Percentiles rank a stretch among this genome's conserved stretches.
phyloP scores from a whole-genome alignment of 139 green algal genomes.

The Chlamydomonas eustigma region DNA sequence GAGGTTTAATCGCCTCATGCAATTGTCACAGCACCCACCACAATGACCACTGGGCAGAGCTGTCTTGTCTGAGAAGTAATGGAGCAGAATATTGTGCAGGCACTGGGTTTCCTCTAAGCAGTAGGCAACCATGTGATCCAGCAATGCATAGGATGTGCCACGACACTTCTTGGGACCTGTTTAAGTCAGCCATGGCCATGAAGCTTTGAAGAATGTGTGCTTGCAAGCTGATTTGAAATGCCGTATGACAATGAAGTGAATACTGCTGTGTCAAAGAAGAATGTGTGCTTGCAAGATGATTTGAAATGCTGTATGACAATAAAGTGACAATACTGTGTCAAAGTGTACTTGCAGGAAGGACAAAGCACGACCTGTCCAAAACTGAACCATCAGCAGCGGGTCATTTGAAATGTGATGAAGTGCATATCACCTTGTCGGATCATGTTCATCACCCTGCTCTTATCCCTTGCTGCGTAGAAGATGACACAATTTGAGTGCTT shows the following conservation, averaged over 20 bases:
- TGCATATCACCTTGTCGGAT: background rate
- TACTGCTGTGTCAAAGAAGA: too few relatives aligned
- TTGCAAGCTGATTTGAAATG: too few relatives aligned
- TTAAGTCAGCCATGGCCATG: too few relatives aligned
- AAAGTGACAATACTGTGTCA: too few relatives aligned
- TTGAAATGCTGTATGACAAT: too few relatives aligned
- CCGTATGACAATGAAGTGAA: too few relatives aligned
- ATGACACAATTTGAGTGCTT: constrained; percentile 65
- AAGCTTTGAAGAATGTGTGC: too few relatives aligned
- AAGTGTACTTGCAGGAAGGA: too few relatives aligned
- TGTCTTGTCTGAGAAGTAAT: constrained; percentile 19
- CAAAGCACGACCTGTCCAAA: too few relatives aligned
- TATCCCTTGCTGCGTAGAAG: constrained; percentile 53
- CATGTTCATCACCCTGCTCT: background rate
- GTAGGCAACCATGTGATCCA: constrained; percentile 20
- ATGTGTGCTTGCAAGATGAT: too few relatives aligned
- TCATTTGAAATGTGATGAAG: too few relatives aligned
- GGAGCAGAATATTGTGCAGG: constrained; percentile 16
- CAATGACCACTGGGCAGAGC: background rate
- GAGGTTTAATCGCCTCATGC: background rate
- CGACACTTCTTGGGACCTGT: background rate
- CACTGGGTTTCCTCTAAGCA: constrained; percentile 2
- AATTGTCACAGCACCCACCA: background rate
- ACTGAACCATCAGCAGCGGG: too few relatives aligned
- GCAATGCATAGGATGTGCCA: background rate